These are phyloP conservation scores for Thermothelomyces thermophilus DNA, from an alignment of 2,329 filamentous ascomycete species.

Conservation along the genomic window DNA sequence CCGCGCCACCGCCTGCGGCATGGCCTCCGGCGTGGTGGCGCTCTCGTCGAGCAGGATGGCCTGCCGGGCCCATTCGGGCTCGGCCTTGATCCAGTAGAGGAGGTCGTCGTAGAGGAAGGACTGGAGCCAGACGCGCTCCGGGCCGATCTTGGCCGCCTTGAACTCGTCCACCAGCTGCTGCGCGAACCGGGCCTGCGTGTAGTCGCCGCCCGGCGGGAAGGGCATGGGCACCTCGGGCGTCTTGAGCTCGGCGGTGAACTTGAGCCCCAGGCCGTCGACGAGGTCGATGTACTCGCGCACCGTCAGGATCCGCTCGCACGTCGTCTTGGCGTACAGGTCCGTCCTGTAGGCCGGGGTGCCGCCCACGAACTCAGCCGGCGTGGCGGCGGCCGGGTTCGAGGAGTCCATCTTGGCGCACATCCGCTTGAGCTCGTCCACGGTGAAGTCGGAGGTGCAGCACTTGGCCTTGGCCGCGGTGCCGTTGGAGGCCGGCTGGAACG, in stretches of 20 bases:
- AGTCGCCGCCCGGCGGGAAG: slow-evolving; percentile 47
- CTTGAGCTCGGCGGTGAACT: slow-evolving; percentile 64
- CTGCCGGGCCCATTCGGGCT: slow-evolving; percentile 54
- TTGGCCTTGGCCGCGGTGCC: slow-evolving; percentile 50
- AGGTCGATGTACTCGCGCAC: slow-evolving; percentile 57
- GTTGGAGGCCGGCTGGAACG: slow-evolving; percentile 50
- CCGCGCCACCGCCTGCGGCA: slow-evolving; percentile 48
- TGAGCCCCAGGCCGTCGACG: slow-evolving; percentile 50
- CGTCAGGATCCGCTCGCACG: slow-evolving; percentile 55
- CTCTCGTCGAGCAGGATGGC: slow-evolving; percentile 60
- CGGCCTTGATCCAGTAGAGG: slow-evolving; percentile 58
- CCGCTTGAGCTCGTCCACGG: slow-evolving; percentile 57
- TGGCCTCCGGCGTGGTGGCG: slow-evolving; percentile 46
- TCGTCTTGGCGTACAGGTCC: slow-evolving; percentile 52
- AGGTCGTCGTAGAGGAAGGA: slow-evolving; percentile 60
- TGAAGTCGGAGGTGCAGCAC: slow-evolving; percentile 68
- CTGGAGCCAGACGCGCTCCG: slow-evolving; percentile 54
- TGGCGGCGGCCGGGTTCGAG: slow-evolving; percentile 52
- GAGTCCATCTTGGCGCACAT: slow-evolving; percentile 68
- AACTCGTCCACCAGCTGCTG: slow-evolving; percentile 60
- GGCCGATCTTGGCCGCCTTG: slow-evolving; percentile 44
- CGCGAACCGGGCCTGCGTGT: slow-evolving; percentile 59
- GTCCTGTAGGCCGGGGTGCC: slow-evolving; percentile 58
- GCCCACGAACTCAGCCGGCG: slow-evolving; percentile 48
- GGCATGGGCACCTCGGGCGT: slow-evolving; percentile 64